Evolutionary conservation across 2,329 filamentous ascomycete species (phyloP).

Genomic region (Botrytis galanthina): DNA sequence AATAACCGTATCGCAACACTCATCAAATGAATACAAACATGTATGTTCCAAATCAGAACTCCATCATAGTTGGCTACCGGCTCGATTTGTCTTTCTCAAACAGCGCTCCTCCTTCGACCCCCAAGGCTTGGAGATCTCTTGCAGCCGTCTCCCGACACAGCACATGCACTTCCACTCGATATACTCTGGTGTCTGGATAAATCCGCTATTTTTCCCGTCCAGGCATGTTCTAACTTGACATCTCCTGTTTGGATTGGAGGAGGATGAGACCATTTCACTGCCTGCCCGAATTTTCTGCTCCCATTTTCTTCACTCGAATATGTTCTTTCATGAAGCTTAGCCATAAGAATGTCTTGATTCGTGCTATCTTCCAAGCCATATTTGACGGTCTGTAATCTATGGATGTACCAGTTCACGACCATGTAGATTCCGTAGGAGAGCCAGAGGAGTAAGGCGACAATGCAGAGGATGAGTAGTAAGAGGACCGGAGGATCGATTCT

Average conservation of each 20-base stretch:
- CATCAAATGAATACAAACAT: not conserved
- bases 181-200: not conserved
- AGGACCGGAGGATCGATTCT: slow-evolving; percentile 9
- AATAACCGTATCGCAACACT: not conserved
- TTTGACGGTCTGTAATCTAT: not conserved
- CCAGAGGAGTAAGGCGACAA: slow-evolving; percentile 1
- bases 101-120: not conserved
- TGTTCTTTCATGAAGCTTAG: not conserved
- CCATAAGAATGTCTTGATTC: slow-evolving; percentile 1
- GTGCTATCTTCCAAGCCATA: not conserved
- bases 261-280: not conserved
- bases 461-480: not conserved
- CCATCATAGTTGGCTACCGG: not conserved
- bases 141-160: not conserved
- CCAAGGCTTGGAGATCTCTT: not conserved
- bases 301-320: not conserved
- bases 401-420: not conserved
- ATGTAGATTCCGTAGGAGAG: not conserved
- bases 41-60: not conserved
- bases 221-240: not conserved
- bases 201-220: not conserved
- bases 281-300: not conserved
- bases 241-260: not conserved
- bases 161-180: not conserved
- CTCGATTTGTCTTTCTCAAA: not conserved